phyloP scores from a whole-genome alignment of 108 stramenopile genomes.

The Nitzschia palea region DNA sequence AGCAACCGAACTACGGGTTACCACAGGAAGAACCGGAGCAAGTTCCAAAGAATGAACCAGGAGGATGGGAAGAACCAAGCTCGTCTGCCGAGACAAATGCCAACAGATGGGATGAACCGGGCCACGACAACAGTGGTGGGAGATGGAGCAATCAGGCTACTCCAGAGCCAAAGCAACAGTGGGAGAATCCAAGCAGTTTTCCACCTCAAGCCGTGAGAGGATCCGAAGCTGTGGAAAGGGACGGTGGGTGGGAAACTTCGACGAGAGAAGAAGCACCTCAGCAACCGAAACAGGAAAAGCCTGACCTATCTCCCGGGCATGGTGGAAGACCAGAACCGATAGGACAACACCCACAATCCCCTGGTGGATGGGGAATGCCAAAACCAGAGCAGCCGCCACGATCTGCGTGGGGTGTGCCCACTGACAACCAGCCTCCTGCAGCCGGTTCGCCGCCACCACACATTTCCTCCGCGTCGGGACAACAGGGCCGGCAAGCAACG shows the following conservation, averaged over 20 bases:
- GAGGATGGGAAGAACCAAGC: not conserved
- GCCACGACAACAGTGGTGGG: no score
- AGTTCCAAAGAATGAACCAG: not conserved
- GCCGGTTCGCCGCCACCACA: not conserved
- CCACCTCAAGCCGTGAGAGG: not conserved
- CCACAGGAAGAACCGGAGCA: not conserved
- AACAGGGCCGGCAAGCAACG: not conserved
- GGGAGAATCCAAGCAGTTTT: not conserved
- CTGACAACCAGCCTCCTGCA: not conserved
- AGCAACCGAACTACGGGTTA: not conserved
- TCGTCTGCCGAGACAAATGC: no score
- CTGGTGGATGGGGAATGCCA: conserved; percentile 23
- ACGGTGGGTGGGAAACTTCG: not conserved
- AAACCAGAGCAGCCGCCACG: conserved; percentile 4
- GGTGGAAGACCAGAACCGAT: not conserved
- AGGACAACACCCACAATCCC: conserved; percentile 12
- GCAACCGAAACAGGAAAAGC: not conserved
- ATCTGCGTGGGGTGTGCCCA: not conserved
- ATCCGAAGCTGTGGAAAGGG: not conserved
- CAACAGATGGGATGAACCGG: no score
- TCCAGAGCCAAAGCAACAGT: conserved; percentile 2
- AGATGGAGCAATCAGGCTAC: no score
- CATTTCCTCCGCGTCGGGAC: not conserved
- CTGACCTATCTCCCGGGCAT: no score
- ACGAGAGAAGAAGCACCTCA: not conserved